Conservation (phyloP, 495 filamentous ascomycete species). For the Lophium mytilinum region DNA sequence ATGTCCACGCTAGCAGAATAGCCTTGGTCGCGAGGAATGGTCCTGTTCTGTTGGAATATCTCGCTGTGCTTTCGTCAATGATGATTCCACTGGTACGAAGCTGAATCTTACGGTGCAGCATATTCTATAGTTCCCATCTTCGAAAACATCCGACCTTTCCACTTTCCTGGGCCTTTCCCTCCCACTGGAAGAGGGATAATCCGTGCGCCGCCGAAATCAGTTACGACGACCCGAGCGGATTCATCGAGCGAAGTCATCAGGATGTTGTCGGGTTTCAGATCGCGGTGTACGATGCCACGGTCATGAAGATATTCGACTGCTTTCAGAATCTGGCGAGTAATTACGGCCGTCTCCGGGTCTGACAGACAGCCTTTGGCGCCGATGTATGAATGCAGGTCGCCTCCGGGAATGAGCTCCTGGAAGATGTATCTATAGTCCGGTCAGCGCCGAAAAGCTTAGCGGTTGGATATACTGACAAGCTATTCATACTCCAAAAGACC, state of each 20-base stretch:
- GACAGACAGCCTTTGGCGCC: constrained; percentile 41
- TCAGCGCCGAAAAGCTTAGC: not conserved
- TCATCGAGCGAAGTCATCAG: constrained; percentile 44
- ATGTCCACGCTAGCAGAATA: constrained; percentile 58
- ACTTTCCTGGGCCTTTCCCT: not conserved
- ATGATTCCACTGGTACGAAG: constrained; percentile 3
- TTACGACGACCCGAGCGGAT: constrained; percentile 52
- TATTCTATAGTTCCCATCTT: constrained; percentile 58
- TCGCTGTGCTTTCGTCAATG: constrained; percentile 25
- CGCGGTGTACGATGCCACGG: constrained; percentile 51
- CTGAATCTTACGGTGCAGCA: constrained; percentile 58
- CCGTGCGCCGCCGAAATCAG: constrained; percentile 64
- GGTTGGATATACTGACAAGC: constrained; percentile 18
- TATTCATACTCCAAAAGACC: constrained; percentile 33
- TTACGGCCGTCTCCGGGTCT: constrained; percentile 47
- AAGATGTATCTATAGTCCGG: constrained; percentile 29
- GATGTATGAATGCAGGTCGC: constrained; percentile 58
- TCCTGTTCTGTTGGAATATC: constrained; percentile 24
- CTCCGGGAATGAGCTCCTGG: constrained; percentile 45
- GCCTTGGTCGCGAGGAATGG: constrained; percentile 32
- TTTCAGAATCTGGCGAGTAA: constrained; percentile 51
- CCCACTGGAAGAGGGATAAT: constrained; percentile 23
- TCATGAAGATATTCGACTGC: constrained; percentile 55
- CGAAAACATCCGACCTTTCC: constrained; percentile 48
- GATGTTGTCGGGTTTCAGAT: constrained; percentile 66